These are phyloP conservation scores for Hyphodiscus hymeniophilus DNA, from an alignment of 495 filamentous ascomycete species.

Conservation along the genomic window DNA sequence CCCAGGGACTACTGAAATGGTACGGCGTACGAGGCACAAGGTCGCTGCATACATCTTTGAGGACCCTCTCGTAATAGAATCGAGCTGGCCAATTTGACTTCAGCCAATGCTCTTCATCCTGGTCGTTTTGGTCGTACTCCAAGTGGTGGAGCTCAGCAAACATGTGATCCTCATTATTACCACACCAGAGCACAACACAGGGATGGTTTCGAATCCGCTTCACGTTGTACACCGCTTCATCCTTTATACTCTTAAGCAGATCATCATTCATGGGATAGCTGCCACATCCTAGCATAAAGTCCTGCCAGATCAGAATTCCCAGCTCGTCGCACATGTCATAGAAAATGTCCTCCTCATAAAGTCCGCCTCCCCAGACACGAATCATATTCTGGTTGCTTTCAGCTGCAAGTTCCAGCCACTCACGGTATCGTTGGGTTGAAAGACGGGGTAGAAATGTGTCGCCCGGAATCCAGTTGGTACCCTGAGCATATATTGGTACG, in stretches of 20 bases:
- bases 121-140: not conserved
- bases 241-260: slow-evolving; percentile 54
- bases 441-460: slow-evolving; percentile 2
- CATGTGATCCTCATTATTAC: slow-evolving; percentile 48
- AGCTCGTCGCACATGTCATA: slow-evolving; percentile 56
- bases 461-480: not conserved
- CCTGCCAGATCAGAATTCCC: slow-evolving; percentile 61
- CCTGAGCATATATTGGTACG: not conserved
- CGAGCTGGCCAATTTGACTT: slow-evolving; percentile 1
- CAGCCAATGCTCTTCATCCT: slow-evolving; percentile 3
- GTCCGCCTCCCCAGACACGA: slow-evolving; percentile 36
- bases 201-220: slow-evolving; percentile 71
- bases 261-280: slow-evolving; percentile 59
- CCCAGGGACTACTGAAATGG: not conserved
- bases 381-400: slow-evolving; percentile 29
- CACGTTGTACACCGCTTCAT: slow-evolving; percentile 69
- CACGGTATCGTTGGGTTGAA: not conserved
- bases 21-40: not conserved
- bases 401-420: not conserved
- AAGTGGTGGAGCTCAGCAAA: not conserved
- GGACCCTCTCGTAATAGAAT: slow-evolving; percentile 5
- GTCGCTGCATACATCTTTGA: not conserved
- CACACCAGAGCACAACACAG: slow-evolving; percentile 75
- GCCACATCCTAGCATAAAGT: slow-evolving; percentile 61
- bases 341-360: slow-evolving; percentile 57